Percentiles rank a stretch among this genome's conserved stretches.
Conservation (phyloP, 192 early-diverging fungal species). For the Coemansia sp. region DNA sequence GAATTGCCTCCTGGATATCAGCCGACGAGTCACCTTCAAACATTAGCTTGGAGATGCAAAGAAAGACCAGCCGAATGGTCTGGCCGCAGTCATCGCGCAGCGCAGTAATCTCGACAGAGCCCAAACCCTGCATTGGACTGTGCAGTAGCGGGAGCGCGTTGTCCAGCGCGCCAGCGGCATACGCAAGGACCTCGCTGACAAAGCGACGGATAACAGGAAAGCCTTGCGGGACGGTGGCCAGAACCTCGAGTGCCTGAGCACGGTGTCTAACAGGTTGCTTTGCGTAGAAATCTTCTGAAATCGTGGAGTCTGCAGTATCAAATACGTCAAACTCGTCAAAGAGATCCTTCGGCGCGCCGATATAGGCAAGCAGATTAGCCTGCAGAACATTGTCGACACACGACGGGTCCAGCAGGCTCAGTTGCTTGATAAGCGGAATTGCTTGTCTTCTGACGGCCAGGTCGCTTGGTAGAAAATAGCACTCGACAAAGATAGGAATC, state of each 20-base stretch:
- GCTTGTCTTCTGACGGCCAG: constrained; percentile 27
- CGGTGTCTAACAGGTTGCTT: constrained; percentile 26
- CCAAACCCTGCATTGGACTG: constrained; percentile 10
- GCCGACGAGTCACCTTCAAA: constrained; percentile 5
- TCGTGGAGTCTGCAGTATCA: constrained; percentile 2
- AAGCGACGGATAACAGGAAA: constrained; percentile 19
- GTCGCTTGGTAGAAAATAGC: constrained; percentile 39
- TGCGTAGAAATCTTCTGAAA: constrained; percentile 14
- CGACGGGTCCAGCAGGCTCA: constrained; percentile 27
- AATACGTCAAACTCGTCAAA: constrained; percentile 20
- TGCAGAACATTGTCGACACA: constrained; percentile 23
- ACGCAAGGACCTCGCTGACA: constrained; percentile 31
- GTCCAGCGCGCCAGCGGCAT: constrained; percentile 24
- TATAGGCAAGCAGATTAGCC: constrained; percentile 36
- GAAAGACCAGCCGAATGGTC: constrained; percentile 36
- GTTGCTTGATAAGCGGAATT: constrained; percentile 30
- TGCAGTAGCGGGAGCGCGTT: constrained; percentile 13
- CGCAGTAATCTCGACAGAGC: constrained; percentile 32
- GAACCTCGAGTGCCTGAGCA: constrained; percentile 35
- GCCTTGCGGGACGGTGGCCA: constrained; percentile 36
- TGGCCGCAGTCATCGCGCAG: constrained; percentile 45
- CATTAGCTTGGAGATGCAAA: constrained; percentile 35
- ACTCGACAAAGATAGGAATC: constrained; percentile 44
- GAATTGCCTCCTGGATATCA: constrained; percentile 18
- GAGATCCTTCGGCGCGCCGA: constrained; percentile 11